A percentile compares a stretch with the other conserved stretches of the same genome.
Conservation (phyloP, 495 filamentous ascomycete genomes). For the Platismatia glauca region DNA sequence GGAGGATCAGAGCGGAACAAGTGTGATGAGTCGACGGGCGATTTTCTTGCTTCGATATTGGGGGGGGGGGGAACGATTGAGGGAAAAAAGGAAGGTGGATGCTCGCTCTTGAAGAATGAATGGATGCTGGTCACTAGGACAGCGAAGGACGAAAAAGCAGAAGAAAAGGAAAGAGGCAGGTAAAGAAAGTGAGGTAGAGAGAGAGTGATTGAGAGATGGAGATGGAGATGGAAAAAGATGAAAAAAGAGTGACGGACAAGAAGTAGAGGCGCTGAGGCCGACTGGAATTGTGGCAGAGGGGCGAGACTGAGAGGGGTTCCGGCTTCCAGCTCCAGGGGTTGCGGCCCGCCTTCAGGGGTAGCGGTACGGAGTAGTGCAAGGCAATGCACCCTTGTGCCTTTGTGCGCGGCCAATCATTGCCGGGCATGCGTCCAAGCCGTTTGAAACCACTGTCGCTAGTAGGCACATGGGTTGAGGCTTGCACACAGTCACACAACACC, state of each 20-base stretch:
- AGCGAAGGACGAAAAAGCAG: constrained; percentile 9
- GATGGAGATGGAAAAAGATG: not conserved
- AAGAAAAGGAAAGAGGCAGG: not conserved
- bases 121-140: constrained; percentile 22
- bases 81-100: constrained; percentile 5
- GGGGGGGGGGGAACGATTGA: not conserved
- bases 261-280: not conserved
- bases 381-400: no score
- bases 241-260: not conserved
- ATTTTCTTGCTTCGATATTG: not conserved
- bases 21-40: constrained; percentile 15
- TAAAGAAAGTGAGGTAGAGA: not conserved
- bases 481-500: no score
- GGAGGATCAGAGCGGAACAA: constrained; percentile 6
- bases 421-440: no score
- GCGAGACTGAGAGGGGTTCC: not conserved
- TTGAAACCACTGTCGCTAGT: no score
- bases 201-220: constrained; percentile 6
- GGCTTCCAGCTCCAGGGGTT: not conserved
- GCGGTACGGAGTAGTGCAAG: no score
- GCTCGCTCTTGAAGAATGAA: constrained; percentile 16
- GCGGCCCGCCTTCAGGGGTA: not conserved
- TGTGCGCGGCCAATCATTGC: no score
- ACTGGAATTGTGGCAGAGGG: not conserved
- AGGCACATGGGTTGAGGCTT: no score